Conservation (phyloP, 164 flowering plant species). For the Brasenia schreberi region DNA sequence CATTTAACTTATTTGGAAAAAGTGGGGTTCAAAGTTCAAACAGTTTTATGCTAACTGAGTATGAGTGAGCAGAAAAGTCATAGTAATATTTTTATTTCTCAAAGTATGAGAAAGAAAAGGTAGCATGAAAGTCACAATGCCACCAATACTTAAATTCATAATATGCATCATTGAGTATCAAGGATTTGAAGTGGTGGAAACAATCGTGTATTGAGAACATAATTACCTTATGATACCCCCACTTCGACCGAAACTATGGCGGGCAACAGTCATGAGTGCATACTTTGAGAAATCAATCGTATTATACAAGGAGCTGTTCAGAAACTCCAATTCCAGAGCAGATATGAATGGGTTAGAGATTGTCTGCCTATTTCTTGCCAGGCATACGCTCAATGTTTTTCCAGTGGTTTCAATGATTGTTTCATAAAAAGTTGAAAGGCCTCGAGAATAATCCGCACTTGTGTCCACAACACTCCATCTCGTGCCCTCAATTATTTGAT, state of each 20-base stretch:
- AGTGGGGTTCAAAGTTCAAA: too few relatives aligned
- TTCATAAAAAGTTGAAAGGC: slow-evolving; percentile 68
- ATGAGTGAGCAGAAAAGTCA: too few relatives aligned
- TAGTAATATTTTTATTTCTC: too few relatives aligned
- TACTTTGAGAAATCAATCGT: slow-evolving; percentile 42
- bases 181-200: too few relatives aligned
- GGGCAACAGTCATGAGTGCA: slow-evolving; percentile 49
- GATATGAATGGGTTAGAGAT: slow-evolving; percentile 67
- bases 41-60: too few relatives aligned
- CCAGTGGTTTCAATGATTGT: slow-evolving; percentile 35
- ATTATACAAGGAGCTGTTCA: slow-evolving; percentile 56
- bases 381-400: slow-evolving; percentile 49
- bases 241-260: slow-evolving; percentile 42
- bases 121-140: too few relatives aligned
- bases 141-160: too few relatives aligned
- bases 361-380: slow-evolving; percentile 57
- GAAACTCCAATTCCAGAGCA: slow-evolving; percentile 36
- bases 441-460: slow-evolving; percentile 47
- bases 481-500: slow-evolving; percentile 81
- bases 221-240: slow-evolving; percentile 38
- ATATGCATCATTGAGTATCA: too few relatives aligned
- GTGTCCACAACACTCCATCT: slow-evolving; percentile 78
- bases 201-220: too few relatives aligned
- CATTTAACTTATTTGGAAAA: too few relatives aligned
- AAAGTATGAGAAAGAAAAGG: too few relatives aligned